Evolutionary conservation across 164 flowering plant species (phyloP).

Genomic region (Litsea cubeba): DNA sequence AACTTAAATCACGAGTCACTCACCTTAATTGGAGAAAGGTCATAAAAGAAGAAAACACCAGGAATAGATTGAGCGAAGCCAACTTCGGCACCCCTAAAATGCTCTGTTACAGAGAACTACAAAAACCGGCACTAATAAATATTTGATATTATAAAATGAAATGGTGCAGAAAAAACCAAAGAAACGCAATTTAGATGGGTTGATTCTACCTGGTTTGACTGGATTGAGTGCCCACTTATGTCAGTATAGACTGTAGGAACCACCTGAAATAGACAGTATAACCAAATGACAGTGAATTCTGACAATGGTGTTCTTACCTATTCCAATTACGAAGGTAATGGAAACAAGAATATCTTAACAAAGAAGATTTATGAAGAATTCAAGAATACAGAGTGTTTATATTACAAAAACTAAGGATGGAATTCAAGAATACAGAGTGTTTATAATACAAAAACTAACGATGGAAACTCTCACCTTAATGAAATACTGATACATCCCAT

Average conservation of each 20-base stretch:
- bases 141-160: background rate
- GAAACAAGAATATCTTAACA: background rate
- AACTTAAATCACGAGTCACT: background rate
- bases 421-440: background rate
- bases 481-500: constrained; percentile 78
- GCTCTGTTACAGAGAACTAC: constrained; percentile 82
- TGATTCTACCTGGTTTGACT: constrained; percentile 58
- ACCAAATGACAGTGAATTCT: background rate
- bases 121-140: background rate
- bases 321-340: background rate
- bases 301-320: background rate
- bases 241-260: constrained; percentile 82
- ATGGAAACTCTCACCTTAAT: constrained; percentile 45
- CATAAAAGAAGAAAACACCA: constrained; percentile 73
- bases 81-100: constrained; percentile 40
- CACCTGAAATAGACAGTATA: constrained; percentile 40
- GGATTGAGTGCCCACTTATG: constrained; percentile 49
- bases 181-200: background rate
- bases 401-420: background rate
- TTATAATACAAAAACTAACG: background rate
- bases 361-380: background rate
- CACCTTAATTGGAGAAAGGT: constrained; percentile 77
- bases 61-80: constrained; percentile 38
- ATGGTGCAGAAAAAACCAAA: background rate
- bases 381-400: background rate